Evolutionary conservation across 331 rosid genomes (phyloP).

Genomic region (Acacia pycnantha): DNA sequence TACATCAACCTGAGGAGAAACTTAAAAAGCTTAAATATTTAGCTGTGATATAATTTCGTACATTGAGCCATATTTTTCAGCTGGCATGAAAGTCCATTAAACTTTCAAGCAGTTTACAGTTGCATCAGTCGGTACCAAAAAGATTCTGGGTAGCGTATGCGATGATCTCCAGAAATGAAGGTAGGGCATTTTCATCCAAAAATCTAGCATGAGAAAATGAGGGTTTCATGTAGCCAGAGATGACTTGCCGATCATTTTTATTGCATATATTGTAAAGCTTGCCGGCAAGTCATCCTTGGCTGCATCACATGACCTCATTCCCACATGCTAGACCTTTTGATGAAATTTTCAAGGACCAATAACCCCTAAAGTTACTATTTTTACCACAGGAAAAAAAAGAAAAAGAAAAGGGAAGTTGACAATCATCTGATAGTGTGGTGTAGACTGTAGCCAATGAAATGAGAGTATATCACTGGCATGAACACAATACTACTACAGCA

Average conservation of each 20-base stretch:
- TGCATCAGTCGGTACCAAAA: not conserved
- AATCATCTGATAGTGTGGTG: constrained; percentile 15
- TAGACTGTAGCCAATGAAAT: constrained; percentile 43
- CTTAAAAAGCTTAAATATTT: not conserved
- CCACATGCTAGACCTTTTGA: constrained; percentile 82
- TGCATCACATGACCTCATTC: constrained; percentile 74
- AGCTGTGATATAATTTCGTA: not conserved
- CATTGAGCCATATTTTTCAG: not conserved
- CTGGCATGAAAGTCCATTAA: constrained; percentile 4
- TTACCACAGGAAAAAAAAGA: not conserved
- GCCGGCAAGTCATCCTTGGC: constrained; percentile 99
- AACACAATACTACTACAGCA: not conserved
- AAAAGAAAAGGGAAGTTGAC: constrained; percentile 12
- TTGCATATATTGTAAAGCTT: not conserved
- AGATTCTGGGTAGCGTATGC: not conserved
- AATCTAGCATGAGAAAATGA: constrained; percentile 76
- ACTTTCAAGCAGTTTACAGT: not conserved
- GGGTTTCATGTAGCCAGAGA: constrained; percentile 73
- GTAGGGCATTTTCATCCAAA: constrained; percentile 39
- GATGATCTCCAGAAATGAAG: constrained; percentile 14
- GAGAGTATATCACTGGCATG: constrained; percentile 28
- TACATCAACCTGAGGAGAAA: not conserved
- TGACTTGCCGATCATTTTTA: constrained; percentile 61
- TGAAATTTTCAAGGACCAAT: constrained; percentile 26
- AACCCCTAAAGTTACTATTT: not conserved